Percentiles rank a stretch among this genome's conserved stretches.
Evolutionary conservation across 2,329 filamentous ascomycete species (phyloP).

Genomic region (Bipolaris cookei): DNA sequence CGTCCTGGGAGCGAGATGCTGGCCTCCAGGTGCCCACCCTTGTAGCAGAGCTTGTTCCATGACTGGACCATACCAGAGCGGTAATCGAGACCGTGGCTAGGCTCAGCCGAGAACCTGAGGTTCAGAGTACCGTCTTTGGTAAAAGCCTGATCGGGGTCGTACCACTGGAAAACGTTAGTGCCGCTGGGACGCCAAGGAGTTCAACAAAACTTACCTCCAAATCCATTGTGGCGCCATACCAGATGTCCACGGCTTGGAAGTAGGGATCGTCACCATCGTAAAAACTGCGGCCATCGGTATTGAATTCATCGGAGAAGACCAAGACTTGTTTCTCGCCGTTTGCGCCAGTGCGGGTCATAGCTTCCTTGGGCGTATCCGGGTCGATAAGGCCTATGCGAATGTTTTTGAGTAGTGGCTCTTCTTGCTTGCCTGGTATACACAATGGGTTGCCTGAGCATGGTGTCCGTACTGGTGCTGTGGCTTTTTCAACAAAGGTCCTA

Average conservation of each 20-base stretch:
- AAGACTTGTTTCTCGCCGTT: conserved; percentile 68
- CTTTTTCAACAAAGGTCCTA: conserved; percentile 64
- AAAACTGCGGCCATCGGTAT: conserved; percentile 69
- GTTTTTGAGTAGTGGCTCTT: conserved; percentile 63
- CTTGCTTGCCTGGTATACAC: conserved; percentile 58
- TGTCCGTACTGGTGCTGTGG: conserved; percentile 45
- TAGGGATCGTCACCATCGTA: conserved; percentile 74
- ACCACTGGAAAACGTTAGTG: conserved; percentile 59
- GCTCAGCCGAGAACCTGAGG: conserved; percentile 68
- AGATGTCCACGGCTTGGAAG: conserved; percentile 71
- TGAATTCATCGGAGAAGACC: conserved; percentile 77
- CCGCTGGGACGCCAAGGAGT: not conserved
- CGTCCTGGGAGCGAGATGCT: conserved; percentile 72
- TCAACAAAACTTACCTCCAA: conserved; percentile 59
- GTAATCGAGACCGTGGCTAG: conserved; percentile 70
- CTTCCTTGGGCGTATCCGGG: conserved; percentile 68
- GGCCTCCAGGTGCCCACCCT: conserved; percentile 71
- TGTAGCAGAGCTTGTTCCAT: conserved; percentile 77
- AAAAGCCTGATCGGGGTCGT: conserved; percentile 70
- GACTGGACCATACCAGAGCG: conserved; percentile 77
- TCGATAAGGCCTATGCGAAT: conserved; percentile 68
- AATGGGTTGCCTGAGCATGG: conserved; percentile 53
- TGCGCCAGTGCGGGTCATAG: conserved; percentile 60
- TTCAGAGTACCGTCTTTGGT: conserved; percentile 68
- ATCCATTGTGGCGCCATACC: conserved; percentile 75